phyloP scores from a whole-genome alignment of 768 basidiomycete species.

The Tulasnella sp. region DNA sequence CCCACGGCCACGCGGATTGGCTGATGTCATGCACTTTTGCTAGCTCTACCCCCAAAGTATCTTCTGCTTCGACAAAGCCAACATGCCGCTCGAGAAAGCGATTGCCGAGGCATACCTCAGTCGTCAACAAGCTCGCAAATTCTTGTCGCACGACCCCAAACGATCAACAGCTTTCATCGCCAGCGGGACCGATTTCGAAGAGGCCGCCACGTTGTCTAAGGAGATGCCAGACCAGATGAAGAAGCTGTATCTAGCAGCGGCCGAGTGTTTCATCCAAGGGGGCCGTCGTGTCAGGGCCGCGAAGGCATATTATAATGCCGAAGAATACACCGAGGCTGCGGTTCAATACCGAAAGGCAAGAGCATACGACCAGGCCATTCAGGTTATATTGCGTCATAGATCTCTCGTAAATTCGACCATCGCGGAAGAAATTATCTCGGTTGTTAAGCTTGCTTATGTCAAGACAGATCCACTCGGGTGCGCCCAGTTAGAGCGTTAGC shows the following conservation, averaged over 20 bases:
- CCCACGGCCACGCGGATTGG: background rate
- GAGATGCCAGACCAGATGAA: background rate
- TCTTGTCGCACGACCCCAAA: background rate
- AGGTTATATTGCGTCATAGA: constrained; percentile 7
- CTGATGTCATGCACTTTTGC: background rate
- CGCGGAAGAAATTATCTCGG: constrained; percentile 29
- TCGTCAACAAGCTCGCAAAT: constrained; percentile 3
- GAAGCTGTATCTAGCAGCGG: background rate
- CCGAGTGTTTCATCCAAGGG: constrained; percentile 7
- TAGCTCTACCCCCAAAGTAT: background rate
- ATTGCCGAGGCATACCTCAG: background rate
- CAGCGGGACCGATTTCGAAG: background rate
- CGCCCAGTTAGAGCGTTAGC: background rate
- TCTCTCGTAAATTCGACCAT: constrained; percentile 27
- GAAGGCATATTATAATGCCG: background rate
- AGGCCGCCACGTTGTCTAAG: background rate
- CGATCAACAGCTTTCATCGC: background rate
- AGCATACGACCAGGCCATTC: constrained; percentile 4
- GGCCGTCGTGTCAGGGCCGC: background rate
- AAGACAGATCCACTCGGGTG: background rate
- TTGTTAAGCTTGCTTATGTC: constrained; percentile 30
- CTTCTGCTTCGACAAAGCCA: background rate
- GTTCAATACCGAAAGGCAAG: constrained; percentile 10
- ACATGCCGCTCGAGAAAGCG: background rate
- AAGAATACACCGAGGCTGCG: constrained; percentile 14